Evolutionary conservation across 2,329 filamentous ascomycete species (phyloP), one percentile per base, ranked within the genome.

Genomic region (Pseudonectria foliicola): DNA sequence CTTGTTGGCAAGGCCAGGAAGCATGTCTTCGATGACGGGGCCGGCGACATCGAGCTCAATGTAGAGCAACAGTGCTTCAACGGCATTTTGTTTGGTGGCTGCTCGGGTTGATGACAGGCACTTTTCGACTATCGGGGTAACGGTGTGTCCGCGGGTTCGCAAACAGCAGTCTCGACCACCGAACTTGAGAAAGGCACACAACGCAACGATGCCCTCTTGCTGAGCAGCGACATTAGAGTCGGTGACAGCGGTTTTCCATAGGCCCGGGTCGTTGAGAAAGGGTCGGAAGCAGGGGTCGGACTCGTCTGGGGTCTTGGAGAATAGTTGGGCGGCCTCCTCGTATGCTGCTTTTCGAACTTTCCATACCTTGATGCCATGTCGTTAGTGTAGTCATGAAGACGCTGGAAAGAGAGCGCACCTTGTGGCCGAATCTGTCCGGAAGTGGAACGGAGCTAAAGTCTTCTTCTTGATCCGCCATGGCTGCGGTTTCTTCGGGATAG

Each of bases 181-280:
- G 54, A 84, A 95, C 56, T 96, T 90, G 38, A 98, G 72, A 58
- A 96, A 98, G 2, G 87, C 81, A 62, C 88, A 94, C 52, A 95
- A 76, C 25, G 90, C 84, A 31, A 76, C 80, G 31, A 98, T 77
- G 42, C 85, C 92, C 50, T 98, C 93, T 63, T 93, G 83, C 60
- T 98, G 92, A 24, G 93, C 92, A 13, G 90, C 92, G 39, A 98
- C 92, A 53, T 98, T 98, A 35, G 89, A 92, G 62, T 98, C 92
- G 50, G 81, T 80, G 6, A 92, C 90, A 2, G 89, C 92, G 25
- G 80, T 82, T 61, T 96, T 96, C 90, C 88, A 95, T 41, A 98
- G 61, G 43, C 79, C 68, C 1, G 88, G 72, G 48, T 98, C 92
- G 56, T 84, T 79, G 42, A 92, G 64, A 54, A 96, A 98, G 1